These are phyloP conservation scores for Fraxinus excelsior DNA, from an alignment of 257 asterid genomes.

Conservation along the genomic window DNA sequence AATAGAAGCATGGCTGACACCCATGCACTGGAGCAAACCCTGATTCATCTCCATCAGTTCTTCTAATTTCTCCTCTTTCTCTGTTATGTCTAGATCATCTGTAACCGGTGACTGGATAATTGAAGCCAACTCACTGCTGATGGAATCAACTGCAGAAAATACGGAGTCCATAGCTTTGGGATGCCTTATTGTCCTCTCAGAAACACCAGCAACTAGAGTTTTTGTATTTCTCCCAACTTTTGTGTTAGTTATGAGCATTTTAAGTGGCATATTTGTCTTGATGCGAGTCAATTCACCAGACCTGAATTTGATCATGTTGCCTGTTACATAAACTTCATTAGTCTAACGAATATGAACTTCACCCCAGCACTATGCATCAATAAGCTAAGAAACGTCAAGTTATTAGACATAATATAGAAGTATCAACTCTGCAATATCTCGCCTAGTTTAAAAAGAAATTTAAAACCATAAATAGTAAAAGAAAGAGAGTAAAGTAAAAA, in stretches of 20 bases:
- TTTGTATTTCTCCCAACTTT: conserved; percentile 92
- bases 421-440: neutral
- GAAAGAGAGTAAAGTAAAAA: too few relatives aligned
- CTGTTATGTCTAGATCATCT: conserved; percentile 87
- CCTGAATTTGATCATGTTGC: conserved; percentile 87
- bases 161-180: conserved; percentile 78
- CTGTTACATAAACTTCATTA: conserved; percentile 43
- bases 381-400: neutral
- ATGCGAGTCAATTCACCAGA: conserved; percentile 81
- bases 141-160: conserved; percentile 82
- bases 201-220: conserved; percentile 78
- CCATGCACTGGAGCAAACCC: conserved; percentile 95
- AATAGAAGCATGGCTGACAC: conserved; percentile 89
- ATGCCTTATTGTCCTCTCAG: conserved; percentile 78
- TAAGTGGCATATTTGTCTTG: conserved; percentile 89
- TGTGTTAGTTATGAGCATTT: conserved; percentile 94
- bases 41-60: conserved; percentile 96
- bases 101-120: conserved; percentile 82
- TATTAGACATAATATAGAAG: neutral
- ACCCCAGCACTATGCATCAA: neutral
- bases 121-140: conserved; percentile 78
- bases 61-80: conserved; percentile 84
- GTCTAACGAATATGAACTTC: conserved; percentile 17
- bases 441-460: too few relatives aligned
- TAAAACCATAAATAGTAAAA: too few relatives aligned